Conservation (phyloP, 192 early-diverging fungal genomes). For the Piromyces finnis region DNA sequence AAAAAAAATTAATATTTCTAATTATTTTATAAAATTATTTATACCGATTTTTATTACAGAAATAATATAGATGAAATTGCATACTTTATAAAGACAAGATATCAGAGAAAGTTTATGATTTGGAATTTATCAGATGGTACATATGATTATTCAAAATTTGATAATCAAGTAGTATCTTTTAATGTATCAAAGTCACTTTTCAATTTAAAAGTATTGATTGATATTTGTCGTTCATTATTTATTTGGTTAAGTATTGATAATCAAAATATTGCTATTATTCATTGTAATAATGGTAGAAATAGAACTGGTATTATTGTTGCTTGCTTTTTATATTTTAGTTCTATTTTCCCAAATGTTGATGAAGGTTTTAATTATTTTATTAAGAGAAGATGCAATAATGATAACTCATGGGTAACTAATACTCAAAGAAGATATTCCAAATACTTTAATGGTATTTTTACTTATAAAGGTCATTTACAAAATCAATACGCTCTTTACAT, state of each 20-base stretch:
- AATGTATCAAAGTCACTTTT: slow-evolving; percentile 24
- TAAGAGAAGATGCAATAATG: slow-evolving; percentile 10
- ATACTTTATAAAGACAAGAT: slow-evolving; percentile 24
- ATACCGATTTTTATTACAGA: background rate
- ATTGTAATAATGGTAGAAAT: slow-evolving; percentile 27
- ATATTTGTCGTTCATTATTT: slow-evolving; percentile 29
- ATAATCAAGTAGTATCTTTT: slow-evolving; percentile 25
- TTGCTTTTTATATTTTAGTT: slow-evolving; percentile 20
- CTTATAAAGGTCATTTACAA: slow-evolving; percentile 19
- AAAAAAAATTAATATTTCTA: background rate
- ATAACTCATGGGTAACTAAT: slow-evolving; percentile 14
- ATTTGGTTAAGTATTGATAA: slow-evolving; percentile 25
- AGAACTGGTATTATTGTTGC: slow-evolving; percentile 21
- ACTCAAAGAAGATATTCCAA: slow-evolving; percentile 23
- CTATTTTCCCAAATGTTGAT: slow-evolving; percentile 16
- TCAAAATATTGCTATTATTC: slow-evolving; percentile 26
- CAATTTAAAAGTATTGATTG: slow-evolving; percentile 22
- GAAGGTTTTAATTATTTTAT: slow-evolving; percentile 32
- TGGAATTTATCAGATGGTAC: slow-evolving; percentile 29
- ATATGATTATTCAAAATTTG: slow-evolving; percentile 22
- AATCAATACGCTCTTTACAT: slow-evolving; percentile 18
- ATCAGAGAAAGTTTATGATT: slow-evolving; percentile 24
- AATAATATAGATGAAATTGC: slow-evolving; percentile 29
- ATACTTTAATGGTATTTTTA: slow-evolving; percentile 31
- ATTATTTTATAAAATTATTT: background rate